Percentiles rank a stretch among this genome's conserved stretches.
These are phyloP conservation scores for Hypholoma fasciculare DNA, from an alignment of 768 basidiomycete genomes.

Conservation along the genomic window DNA sequence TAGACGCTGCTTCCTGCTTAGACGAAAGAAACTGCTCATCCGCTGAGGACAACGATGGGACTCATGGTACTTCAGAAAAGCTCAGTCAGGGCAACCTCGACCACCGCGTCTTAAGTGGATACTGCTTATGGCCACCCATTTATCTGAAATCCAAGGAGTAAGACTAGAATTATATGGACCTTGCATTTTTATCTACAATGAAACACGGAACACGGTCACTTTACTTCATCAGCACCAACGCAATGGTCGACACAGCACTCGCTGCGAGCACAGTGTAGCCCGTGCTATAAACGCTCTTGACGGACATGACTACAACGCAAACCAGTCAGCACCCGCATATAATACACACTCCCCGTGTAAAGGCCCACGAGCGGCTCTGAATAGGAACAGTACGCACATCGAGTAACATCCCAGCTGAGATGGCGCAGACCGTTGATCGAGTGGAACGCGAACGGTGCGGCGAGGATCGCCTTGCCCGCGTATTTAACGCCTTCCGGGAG, in stretches of 20 bases:
- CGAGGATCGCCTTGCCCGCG: constrained; percentile 74
- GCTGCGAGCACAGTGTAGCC: constrained; percentile 86
- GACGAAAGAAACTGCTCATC: too few relatives aligned
- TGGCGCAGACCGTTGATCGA: constrained; percentile 89
- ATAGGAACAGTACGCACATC: constrained; percentile 58
- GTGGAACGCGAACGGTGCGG: constrained; percentile 90
- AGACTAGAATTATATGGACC: background rate
- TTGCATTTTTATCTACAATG: background rate
- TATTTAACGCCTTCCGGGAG: constrained; percentile 81
- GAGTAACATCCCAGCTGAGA: constrained; percentile 85
- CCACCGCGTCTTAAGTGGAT: too few relatives aligned
- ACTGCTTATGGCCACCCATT: background rate
- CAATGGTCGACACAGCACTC: constrained; percentile 73
- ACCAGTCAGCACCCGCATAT: constrained; percentile 1
- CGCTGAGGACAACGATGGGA: too few relatives aligned
- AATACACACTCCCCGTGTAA: constrained; percentile 2
- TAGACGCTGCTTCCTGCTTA: too few relatives aligned
- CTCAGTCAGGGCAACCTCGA: too few relatives aligned
- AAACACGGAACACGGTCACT: background rate
- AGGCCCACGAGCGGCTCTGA: background rate
- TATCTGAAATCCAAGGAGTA: too few relatives aligned
- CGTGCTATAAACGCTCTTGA: constrained; percentile 78
- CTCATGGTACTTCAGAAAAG: too few relatives aligned
- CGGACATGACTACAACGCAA: constrained; percentile 58
- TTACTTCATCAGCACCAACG: constrained; percentile 40